Conservation (phyloP, 208 protist species). For the Kentomonas sorsogonicus region DNA sequence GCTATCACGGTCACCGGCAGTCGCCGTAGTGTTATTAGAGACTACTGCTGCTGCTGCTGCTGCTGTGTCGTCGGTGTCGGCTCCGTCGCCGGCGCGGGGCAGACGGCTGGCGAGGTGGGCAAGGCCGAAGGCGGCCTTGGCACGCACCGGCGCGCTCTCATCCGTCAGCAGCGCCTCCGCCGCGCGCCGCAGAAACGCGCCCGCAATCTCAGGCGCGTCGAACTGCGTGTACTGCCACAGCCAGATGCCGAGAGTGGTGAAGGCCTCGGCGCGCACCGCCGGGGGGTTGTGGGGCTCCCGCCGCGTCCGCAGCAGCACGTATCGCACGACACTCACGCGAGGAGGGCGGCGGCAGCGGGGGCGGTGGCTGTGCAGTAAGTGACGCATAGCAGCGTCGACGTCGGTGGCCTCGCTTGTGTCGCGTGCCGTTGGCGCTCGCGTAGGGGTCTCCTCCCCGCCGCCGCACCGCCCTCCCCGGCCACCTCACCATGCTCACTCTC, state of each 20-base stretch:
- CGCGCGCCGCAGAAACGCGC: constrained; percentile 39
- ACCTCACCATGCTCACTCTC: no score
- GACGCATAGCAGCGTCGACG: no score
- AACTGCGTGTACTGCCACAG: constrained; percentile 68
- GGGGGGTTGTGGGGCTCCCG: constrained; percentile 25
- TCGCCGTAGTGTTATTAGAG: no score
- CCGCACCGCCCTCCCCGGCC: no score
- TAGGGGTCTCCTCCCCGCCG: no score
- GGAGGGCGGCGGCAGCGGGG: no score
- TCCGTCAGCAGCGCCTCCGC: constrained; percentile 34
- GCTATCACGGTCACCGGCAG: no score
- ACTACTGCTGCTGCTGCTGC: background rate
- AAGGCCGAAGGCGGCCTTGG: constrained; percentile 74
- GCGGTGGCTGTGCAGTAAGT: no score
- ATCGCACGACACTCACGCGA: constrained; percentile 30
- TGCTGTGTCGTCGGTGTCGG: constrained; percentile 25
- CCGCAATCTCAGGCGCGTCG: constrained; percentile 25
- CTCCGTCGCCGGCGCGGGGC: constrained; percentile 17
- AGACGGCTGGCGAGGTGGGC: constrained; percentile 62
- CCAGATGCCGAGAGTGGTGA: constrained; percentile 75
- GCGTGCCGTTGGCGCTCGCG: no score
- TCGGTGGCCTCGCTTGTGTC: no score
- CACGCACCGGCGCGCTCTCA: constrained; percentile 35
- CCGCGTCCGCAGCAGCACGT: constrained; percentile 32
- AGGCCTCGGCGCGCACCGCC: constrained; percentile 55